Evolutionary conservation across 352 stramenopile species (phyloP).

Genomic region (Phytophthora macrochlamydospora): DNA sequence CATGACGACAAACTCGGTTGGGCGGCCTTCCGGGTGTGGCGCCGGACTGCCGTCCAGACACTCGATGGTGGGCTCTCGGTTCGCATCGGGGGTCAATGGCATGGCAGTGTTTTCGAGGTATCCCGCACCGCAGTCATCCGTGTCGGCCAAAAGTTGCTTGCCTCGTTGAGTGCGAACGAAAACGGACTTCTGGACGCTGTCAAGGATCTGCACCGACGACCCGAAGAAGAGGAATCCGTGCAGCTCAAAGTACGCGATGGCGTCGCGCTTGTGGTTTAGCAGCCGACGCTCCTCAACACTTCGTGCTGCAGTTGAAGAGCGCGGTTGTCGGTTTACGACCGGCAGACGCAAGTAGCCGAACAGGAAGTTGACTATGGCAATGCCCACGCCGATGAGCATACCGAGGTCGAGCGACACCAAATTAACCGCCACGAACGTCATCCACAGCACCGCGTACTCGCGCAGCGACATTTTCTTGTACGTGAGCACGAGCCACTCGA

Average conservation of each 20-base stretch:
- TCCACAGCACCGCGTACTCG: constrained; percentile 93
- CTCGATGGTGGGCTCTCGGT: constrained; percentile 51
- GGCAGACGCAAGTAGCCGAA: constrained; percentile 68
- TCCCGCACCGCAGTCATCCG: constrained; percentile 9
- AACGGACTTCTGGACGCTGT: constrained; percentile 72
- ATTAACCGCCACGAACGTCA: constrained; percentile 94
- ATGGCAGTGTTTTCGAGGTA: constrained; percentile 22
- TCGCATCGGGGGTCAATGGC: constrained; percentile 45
- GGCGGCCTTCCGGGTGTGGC: constrained; percentile 31
- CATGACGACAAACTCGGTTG: constrained; percentile 83
- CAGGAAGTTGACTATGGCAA: constrained; percentile 87
- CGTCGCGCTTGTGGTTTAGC: constrained; percentile 57
- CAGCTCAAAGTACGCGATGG: constrained; percentile 80
- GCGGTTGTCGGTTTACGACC: constrained; percentile 58
- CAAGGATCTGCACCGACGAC: constrained; percentile 76
- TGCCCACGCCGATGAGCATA: constrained; percentile 91
- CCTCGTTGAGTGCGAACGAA: constrained; percentile 47
- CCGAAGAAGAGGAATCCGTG: constrained; percentile 87
- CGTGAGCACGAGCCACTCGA: constrained; percentile 94
- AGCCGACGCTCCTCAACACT: constrained; percentile 51
- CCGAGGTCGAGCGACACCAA: constrained; percentile 92
- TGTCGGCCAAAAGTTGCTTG: not conserved
- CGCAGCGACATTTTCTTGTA: constrained; percentile 73
- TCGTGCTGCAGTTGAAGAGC: constrained; percentile 50
- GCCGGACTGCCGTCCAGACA: constrained; percentile 66